phyloP scores from a whole-genome alignment of 2,329 filamentous ascomycete species.

The Biscogniauxia marginata region DNA sequence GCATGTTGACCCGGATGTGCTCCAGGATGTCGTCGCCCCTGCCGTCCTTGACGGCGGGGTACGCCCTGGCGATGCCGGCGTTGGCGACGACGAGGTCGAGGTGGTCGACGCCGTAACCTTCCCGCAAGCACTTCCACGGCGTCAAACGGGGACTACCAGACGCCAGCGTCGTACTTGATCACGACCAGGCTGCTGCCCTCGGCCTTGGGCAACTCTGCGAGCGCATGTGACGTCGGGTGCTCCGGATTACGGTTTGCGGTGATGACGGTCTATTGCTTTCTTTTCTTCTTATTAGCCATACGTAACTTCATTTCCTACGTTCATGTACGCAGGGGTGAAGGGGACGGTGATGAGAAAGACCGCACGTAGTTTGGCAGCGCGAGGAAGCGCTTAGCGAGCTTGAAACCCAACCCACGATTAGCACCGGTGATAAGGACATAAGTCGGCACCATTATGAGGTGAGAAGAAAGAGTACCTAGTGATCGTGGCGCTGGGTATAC shows the following conservation, averaged over 20 bases:
- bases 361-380: slow-evolving; percentile 53
- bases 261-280: slow-evolving; percentile 34
- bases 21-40: slow-evolving; percentile 36
- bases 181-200: slow-evolving; percentile 38
- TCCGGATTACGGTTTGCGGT: slow-evolving; percentile 38
- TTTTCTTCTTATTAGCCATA: background rate
- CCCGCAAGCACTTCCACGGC: slow-evolving; percentile 33
- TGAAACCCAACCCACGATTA: slow-evolving; percentile 39
- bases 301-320: too few species aligned
- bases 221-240: slow-evolving; percentile 23
- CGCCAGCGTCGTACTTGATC: slow-evolving; percentile 41
- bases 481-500: too few species aligned
- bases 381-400: slow-evolving; percentile 36
- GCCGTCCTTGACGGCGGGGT: slow-evolving; percentile 31
- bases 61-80: slow-evolving; percentile 41
- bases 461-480: too few species aligned
- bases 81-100: slow-evolving; percentile 54
- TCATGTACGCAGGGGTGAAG: too few species aligned
- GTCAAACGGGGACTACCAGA: slow-evolving; percentile 32
- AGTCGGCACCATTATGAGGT: too few species aligned
- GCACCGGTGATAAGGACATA: slow-evolving; percentile 40
- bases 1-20: slow-evolving; percentile 43
- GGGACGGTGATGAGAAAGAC: background rate
- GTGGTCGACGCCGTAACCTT: slow-evolving; percentile 35
- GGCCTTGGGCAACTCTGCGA: slow-evolving; percentile 37